Conservation (phyloP, 768 basidiomycete genomes). For the Candolleomyces eurysporus region DNA sequence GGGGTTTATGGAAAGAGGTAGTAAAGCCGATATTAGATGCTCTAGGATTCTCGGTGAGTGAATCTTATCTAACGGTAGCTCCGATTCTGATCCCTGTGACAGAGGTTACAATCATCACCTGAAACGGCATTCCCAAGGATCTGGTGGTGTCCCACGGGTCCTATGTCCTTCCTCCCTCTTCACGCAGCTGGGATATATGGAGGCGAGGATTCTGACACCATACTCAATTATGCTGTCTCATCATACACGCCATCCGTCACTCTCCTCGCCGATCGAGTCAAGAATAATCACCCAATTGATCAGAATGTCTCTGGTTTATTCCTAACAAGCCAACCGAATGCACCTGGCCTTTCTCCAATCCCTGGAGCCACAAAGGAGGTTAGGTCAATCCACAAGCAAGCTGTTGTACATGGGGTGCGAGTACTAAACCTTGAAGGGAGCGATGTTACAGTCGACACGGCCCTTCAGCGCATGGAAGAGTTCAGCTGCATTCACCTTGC, state of each 20-base stretch:
- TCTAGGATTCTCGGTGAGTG: conserved; percentile 7
- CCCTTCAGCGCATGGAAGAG: conserved; percentile 11
- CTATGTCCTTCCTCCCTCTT: conserved; percentile 2
- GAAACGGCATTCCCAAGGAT: background rate
- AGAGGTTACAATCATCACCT: background rate
- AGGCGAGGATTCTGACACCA: background rate
- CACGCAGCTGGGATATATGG: conserved; percentile 6
- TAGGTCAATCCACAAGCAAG: background rate
- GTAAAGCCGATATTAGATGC: conserved; percentile 10
- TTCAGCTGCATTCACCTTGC: conserved; percentile 29
- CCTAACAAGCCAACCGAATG: conserved; percentile 4
- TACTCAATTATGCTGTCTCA: conserved; percentile 1
- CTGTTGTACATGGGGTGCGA: conserved; percentile 7
- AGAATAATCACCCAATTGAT: no score
- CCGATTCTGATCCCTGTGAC: background rate
- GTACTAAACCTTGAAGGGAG: conserved; percentile 16
- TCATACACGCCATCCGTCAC: conserved; percentile 8
- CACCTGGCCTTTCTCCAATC: conserved; percentile 1
- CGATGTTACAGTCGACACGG: conserved; percentile 12
- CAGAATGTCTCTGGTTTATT: background rate
- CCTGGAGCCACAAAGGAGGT: conserved; percentile 10
- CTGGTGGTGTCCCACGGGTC: conserved; percentile 9
- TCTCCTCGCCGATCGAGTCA: background rate
- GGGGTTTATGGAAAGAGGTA: background rate
- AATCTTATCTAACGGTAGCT: background rate